Conservation (phyloP, 169 alveolate genomes). For the Toxoplasma gondii region DNA sequence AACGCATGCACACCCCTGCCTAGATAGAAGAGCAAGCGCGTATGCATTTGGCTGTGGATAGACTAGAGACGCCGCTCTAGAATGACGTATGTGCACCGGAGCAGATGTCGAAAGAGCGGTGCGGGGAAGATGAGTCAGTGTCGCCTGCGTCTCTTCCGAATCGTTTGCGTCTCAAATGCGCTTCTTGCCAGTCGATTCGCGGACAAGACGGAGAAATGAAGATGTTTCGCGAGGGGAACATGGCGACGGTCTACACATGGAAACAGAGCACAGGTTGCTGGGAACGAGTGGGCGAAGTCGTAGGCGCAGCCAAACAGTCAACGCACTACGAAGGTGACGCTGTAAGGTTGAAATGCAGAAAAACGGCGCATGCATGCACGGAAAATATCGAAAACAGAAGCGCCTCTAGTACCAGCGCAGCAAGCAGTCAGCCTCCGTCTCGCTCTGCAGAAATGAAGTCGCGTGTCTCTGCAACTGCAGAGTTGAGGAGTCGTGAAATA, state of each 20-base stretch:
- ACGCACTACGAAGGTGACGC: constrained; percentile 38
- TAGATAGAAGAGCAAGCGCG: too few relatives aligned
- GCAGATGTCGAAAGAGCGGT: too few relatives aligned
- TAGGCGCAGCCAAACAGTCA: constrained; percentile 65
- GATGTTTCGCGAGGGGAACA: constrained; percentile 81
- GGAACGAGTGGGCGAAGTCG: constrained; percentile 90
- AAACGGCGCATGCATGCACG: not conserved
- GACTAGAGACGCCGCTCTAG: too few relatives aligned
- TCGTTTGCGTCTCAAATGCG: not conserved
- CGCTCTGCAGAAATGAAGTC: too few relatives aligned
- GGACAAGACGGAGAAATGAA: constrained; percentile 89
- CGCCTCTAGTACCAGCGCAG: not conserved
- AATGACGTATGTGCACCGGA: too few relatives aligned
- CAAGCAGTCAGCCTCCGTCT: not conserved
- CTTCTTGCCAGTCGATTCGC: not conserved
- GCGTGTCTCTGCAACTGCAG: too few relatives aligned
- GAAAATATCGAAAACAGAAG: constrained; percentile 1
- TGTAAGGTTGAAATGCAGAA: not conserved
- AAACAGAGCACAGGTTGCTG: constrained; percentile 68
- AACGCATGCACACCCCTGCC: too few relatives aligned
- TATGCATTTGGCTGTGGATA: too few relatives aligned
- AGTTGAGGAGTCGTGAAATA: too few relatives aligned
- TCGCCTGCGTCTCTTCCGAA: too few relatives aligned
- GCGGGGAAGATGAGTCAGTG: too few relatives aligned
- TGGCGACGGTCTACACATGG: constrained; percentile 86